Evolutionary conservation across 2,329 filamentous ascomycete genomes (phyloP), one percentile per base, ranked within the genome.

Genomic region (Gremmenia infestans): DNA sequence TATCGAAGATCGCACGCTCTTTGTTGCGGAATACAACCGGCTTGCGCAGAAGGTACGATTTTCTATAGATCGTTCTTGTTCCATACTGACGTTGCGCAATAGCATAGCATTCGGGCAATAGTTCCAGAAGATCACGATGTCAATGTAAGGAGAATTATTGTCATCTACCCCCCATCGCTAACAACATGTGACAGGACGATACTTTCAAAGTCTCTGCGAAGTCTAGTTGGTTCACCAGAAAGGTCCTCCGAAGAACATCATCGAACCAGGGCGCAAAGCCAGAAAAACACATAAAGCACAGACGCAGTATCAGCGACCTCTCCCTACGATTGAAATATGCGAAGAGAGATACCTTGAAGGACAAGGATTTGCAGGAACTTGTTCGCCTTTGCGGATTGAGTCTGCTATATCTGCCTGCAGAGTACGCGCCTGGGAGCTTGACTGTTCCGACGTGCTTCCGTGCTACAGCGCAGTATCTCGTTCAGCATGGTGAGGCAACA

Each of bases 391-490:
- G 82, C 60, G 85, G 85, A 39, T 82, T 81, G 66, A 85, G 82
- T 65, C 71, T 81, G 32, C 71, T 88, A 48, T 81, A 83, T 62
- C 72, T 88, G 8, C 83, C 84, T 0, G 61, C 73, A 3, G 82
- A 84, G 52, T 81, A 85, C 62, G 74, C 82, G 3, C 77, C 82
- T 1, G 75, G 78, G 17, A 77, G 78, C 23, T 70, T 88, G 25
- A 71, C 80, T 17, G 71, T 88, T 32, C 85, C 85, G 8, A 87
- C 85, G 4, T 86, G 85, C 61, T 76, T 88, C 49, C 81, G 85
- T 46, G 85, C 85, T 9, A 83, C 81, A 8, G 83, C 81, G n/a
- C 81, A 87, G 60, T 78, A 83, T 66, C 75, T 88, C 9, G 74
- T 83, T 3, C 80, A 86, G 48, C 72, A 86, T 67, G 80, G 81